A percentile compares a stretch with the other conserved stretches of the same genome.
Evolutionary conservation across 176 grass and related monocot species (phyloP).

Genomic region (Carex parvula): DNA sequence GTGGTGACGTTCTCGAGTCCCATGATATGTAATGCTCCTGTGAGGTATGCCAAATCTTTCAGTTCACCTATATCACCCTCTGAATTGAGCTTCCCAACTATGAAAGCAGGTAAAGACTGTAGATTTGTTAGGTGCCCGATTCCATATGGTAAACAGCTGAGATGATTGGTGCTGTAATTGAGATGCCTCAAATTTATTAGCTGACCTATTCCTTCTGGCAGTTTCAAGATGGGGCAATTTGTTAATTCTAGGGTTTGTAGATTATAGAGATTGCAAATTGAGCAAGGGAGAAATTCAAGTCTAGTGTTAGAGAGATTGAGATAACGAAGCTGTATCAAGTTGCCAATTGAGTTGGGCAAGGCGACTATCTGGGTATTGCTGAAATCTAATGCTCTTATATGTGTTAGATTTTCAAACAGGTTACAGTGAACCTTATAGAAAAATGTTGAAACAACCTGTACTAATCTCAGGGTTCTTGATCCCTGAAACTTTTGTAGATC

Average conservation of each 20-base stretch:
- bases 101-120: slow-evolving; percentile 24
- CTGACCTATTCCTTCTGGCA: slow-evolving; percentile 30
- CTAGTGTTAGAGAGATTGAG: slow-evolving; percentile 27
- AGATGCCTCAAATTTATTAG: slow-evolving; percentile 39
- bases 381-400: slow-evolving; percentile 41
- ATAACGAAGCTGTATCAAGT: slow-evolving; percentile 38
- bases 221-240: slow-evolving; percentile 14
- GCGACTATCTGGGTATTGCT: neutral
- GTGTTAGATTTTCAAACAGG: neutral
- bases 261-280: slow-evolving; percentile 36
- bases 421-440: neutral
- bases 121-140: slow-evolving; percentile 40
- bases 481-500: neutral
- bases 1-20: slow-evolving; percentile 21
- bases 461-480: neutral
- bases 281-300: slow-evolving; percentile 33
- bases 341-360: slow-evolving; percentile 37
- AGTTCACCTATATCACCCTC: slow-evolving; percentile 34
- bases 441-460: neutral
- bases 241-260: slow-evolving; percentile 35
- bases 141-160: slow-evolving; percentile 32
- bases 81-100: slow-evolving; percentile 22
- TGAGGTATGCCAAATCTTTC: slow-evolving; percentile 35
- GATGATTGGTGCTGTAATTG: neutral
- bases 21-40: slow-evolving; percentile 29